Percentiles rank a stretch among this genome's conserved stretches.
These are phyloP conservation scores for Pseudozyma pruni DNA, from an alignment of 1,284 basidiomycete species.

Conservation along the genomic window DNA sequence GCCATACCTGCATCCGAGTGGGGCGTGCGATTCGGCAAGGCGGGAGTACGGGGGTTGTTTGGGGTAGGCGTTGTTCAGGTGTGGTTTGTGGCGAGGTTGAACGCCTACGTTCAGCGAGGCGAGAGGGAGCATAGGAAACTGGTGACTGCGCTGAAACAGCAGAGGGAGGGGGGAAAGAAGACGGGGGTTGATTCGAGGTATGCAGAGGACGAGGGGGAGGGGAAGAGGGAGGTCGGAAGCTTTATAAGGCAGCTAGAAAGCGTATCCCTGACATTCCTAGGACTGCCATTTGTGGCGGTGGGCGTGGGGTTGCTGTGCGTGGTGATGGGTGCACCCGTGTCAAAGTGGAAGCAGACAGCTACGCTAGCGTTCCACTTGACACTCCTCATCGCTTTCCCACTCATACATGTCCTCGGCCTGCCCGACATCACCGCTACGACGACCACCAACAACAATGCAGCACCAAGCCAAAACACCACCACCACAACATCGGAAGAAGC, in stretches of 20 bases:
- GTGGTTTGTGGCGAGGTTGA: slow-evolving; percentile 31
- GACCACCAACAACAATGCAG: neutral
- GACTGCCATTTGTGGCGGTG: slow-evolving; percentile 1
- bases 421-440: neutral
- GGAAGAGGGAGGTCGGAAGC: neutral
- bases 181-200: slow-evolving; percentile 1
- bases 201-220: neutral
- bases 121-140: neutral
- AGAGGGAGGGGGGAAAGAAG: neutral
- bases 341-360: neutral
- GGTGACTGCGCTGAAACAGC: neutral
- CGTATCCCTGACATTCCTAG: slow-evolving; percentile 9
- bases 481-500: neutral
- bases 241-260: slow-evolving; percentile 31
- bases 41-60: slow-evolving; percentile 14
- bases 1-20: slow-evolving; percentile 4
- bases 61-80: slow-evolving; percentile 25
- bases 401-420: slow-evolving; percentile 16
- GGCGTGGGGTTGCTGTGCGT: neutral
- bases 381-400: slow-evolving; percentile 12
- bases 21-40: slow-evolving; percentile 9
- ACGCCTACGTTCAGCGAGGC: slow-evolving; percentile 11
- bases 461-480: neutral
- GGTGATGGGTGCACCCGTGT: slow-evolving; percentile 1
- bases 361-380: slow-evolving; percentile 13